These are phyloP conservation scores for Vaccinium myrtillus DNA, from an alignment of 148 eudicot genomes.

Conservation along the genomic window DNA sequence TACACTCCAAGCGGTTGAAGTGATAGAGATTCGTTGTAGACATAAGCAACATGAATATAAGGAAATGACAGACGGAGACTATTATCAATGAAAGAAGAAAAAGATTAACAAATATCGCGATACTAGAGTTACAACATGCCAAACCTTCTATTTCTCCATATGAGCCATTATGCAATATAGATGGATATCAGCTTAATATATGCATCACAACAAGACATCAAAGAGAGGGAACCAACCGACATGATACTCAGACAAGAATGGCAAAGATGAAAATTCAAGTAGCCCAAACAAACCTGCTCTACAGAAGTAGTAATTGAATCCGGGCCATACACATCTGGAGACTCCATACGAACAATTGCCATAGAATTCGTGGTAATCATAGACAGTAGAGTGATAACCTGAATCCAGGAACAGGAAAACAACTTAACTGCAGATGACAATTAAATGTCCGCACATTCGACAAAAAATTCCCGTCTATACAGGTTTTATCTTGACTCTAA, in stretches of 20 bases:
- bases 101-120: not conserved
- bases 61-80: not conserved
- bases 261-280: constrained; percentile 7
- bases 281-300: constrained; percentile 60
- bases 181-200: not conserved
- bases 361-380: constrained; percentile 80
- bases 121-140: not conserved
- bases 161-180: not conserved
- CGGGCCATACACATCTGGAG: constrained; percentile 32
- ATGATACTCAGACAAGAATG: not conserved
- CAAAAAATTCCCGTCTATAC: not conserved
- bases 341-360: constrained; percentile 78
- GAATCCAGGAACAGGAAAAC: constrained; percentile 35
- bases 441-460: not conserved
- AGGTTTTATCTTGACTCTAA: not conserved
- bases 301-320: constrained; percentile 45
- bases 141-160: not conserved
- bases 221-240: not conserved
- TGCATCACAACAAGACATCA: not conserved
- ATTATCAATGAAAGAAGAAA: not conserved
- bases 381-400: constrained; percentile 73
- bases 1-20: not conserved
- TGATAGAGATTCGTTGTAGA: not conserved
- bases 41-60: constrained; percentile 6
- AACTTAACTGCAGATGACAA: not conserved